Base-by-base conservation (phyloP, 306 rosid species). In the Prunus mume region DNA sequence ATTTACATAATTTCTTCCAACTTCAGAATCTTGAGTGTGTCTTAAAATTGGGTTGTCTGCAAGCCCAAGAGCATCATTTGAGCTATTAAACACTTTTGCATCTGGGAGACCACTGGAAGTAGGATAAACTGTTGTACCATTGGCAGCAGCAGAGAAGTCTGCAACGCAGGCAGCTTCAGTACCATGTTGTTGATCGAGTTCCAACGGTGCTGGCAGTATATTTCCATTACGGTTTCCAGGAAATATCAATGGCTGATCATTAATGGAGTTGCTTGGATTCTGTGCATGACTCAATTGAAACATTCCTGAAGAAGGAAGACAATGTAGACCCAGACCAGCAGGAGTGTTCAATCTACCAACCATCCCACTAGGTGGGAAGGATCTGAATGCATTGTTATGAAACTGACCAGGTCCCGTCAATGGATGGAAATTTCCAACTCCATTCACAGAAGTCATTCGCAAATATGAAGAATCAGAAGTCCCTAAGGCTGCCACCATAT, bases 401-500 rank as follows among this genome's bases (percentile, higher is more conserved):
- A 89, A 88, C 82, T 87, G 97, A 43, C 83, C 87, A 43, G 96
- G 78, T 72, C 90, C 88, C 60, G 66, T 81, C 76, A 87, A 51
- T 28, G 92, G 19, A 68, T 78, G 90, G 65, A 84, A 84, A 77
- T 83, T 87, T 76, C 90, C 91, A 64, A 78, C 65, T 32, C 93
- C 97, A 67, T 84, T 76, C 71, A 86, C 34, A 62, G 93, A 79
- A 78, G 87, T 79, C 87, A 87, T 79, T 80, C 83, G 88, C 87
- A 90, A 62, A 86, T 88, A 88, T 49, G 99, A 96, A 68, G 92
- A 68, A 83, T 96, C 97, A 3, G 90, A 77, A 74, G 90, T 82
- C 17, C 96, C 89, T 55, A 92, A 85, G 75, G 98, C 97, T 1
- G 93, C 95, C 32, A 81, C 96, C 93, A 92, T 90, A 76, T 88